Evolutionary conservation across 2,329 filamentous ascomycete species (phyloP).

Genomic region (Curvularia spicifera): DNA sequence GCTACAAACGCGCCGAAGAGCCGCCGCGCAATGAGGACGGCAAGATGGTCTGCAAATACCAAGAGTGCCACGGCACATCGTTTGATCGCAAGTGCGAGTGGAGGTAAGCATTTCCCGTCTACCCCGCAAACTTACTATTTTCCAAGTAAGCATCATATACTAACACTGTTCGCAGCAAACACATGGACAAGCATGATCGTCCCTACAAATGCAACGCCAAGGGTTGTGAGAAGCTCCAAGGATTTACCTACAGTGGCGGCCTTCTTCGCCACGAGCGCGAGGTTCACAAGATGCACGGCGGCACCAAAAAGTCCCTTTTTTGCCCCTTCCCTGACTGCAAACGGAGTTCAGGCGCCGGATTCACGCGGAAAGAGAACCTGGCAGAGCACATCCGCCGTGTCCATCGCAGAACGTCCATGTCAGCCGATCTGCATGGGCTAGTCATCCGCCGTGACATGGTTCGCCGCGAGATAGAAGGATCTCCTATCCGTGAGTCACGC

Average conservation of each 20-base stretch:
- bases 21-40: slow-evolving; percentile 70
- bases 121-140: slow-evolving; percentile 21
- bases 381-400: slow-evolving; percentile 91
- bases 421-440: slow-evolving; percentile 43
- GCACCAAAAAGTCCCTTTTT: slow-evolving; percentile 83
- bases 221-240: slow-evolving; percentile 89
- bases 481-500: slow-evolving; percentile 32
- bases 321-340: slow-evolving; percentile 90
- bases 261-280: slow-evolving; percentile 89
- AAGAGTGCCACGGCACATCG: slow-evolving; percentile 71
- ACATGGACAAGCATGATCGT: slow-evolving; percentile 97
- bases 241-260: slow-evolving; percentile 94
- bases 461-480: slow-evolving; percentile 25
- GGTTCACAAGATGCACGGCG: slow-evolving; percentile 88
- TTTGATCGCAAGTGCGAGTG: slow-evolving; percentile 91
- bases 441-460: slow-evolving; percentile 38
- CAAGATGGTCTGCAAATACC: slow-evolving; percentile 74
- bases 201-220: slow-evolving; percentile 84
- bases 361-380: slow-evolving; percentile 91
- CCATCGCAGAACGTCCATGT: slow-evolving; percentile 60
- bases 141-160: slow-evolving; percentile 22
- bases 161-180: slow-evolving; percentile 68
- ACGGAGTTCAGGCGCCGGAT: slow-evolving; percentile 84
- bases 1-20: slow-evolving; percentile 54
- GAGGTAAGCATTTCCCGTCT: slow-evolving; percentile 69